phyloP scores from a whole-genome alignment of 2,329 filamentous ascomycete genomes.

The Aspergillus fijiensis region DNA sequence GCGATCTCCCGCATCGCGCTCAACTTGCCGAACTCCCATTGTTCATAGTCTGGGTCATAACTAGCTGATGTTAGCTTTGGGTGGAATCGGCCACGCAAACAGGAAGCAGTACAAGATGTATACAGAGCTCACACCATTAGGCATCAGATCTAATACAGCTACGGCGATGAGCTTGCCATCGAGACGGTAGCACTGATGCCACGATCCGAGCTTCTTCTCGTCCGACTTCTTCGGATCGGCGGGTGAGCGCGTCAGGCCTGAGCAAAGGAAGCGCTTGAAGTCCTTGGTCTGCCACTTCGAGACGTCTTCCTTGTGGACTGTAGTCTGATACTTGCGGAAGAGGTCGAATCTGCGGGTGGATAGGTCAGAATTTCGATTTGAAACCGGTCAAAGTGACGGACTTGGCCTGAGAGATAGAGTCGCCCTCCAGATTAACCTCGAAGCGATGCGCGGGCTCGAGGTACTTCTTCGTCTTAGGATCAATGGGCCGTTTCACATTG shows the following conservation, averaged over 20 bases:
- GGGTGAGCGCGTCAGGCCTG: constrained; percentile 43
- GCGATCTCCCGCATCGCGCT: constrained; percentile 61
- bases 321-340: constrained; percentile 49
- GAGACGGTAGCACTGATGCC: constrained; percentile 52
- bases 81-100: not conserved
- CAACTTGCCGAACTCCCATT: constrained; percentile 63
- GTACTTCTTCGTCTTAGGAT: constrained; percentile 44
- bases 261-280: constrained; percentile 50
- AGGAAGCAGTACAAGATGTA: constrained; percentile 46
- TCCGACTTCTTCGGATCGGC: constrained; percentile 32
- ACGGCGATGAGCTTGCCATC: constrained; percentile 51
- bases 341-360: constrained; percentile 40
- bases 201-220: constrained; percentile 49
- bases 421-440: constrained; percentile 49
- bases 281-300: constrained; percentile 45
- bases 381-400: constrained; percentile 22
- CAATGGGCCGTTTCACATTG: constrained; percentile 44
- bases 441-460: constrained; percentile 52
- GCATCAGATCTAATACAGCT: constrained; percentile 49
- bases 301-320: constrained; percentile 47
- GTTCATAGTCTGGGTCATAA: constrained; percentile 61
- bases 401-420: constrained; percentile 49
- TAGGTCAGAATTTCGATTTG: not conserved
- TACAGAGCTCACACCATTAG: constrained; percentile 50
- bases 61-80: constrained; percentile 26